A percentile compares a stretch with the other conserved stretches of the same genome.
Conservation (phyloP, 2,329 filamentous ascomycete species). For the Calycina marina region DNA sequence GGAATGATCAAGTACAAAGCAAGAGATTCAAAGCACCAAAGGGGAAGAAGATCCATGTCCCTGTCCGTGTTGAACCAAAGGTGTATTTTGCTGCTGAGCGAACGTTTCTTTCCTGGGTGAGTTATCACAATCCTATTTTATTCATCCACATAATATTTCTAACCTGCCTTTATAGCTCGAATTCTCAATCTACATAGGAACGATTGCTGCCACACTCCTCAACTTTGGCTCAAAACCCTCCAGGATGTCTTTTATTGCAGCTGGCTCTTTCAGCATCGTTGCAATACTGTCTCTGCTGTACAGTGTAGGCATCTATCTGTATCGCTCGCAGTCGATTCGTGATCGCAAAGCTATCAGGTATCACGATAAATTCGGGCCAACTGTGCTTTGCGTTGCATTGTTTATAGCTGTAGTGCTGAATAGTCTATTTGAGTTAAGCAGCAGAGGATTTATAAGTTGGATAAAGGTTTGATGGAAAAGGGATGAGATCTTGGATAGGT, state of each 20-base stretch:
- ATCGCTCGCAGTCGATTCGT: conserved; percentile 75
- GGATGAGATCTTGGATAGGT: background rate
- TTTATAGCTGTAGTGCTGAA: conserved; percentile 64
- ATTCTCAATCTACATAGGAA: conserved; percentile 87
- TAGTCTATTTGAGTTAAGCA: conserved; percentile 63
- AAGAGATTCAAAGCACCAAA: conserved; percentile 58
- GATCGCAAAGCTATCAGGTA: conserved; percentile 74
- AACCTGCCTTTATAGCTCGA: conserved; percentile 55
- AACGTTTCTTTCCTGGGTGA: conserved; percentile 86
- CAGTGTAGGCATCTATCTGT: conserved; percentile 70
- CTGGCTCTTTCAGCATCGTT: conserved; percentile 69
- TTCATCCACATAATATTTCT: too few relatives aligned
- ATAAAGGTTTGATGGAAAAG: background rate
- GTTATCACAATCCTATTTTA: conserved; percentile 16
- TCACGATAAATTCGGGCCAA: conserved; percentile 82
- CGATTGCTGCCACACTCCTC: conserved; percentile 69
- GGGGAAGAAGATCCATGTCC: conserved; percentile 89
- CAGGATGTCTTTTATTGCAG: conserved; percentile 47
- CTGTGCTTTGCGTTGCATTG: conserved; percentile 56
- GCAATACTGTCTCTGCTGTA: conserved; percentile 71
- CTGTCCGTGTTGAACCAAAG: conserved; percentile 90
- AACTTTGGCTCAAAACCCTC: conserved; percentile 57
- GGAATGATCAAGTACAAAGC: conserved; percentile 37
- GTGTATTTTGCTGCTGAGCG: conserved; percentile 94
- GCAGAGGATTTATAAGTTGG: conserved; percentile 25